These are phyloP conservation scores for Lachancea lanzarotensis DNA, from an alignment of 805 yeast genomes.

Conservation along the genomic window DNA sequence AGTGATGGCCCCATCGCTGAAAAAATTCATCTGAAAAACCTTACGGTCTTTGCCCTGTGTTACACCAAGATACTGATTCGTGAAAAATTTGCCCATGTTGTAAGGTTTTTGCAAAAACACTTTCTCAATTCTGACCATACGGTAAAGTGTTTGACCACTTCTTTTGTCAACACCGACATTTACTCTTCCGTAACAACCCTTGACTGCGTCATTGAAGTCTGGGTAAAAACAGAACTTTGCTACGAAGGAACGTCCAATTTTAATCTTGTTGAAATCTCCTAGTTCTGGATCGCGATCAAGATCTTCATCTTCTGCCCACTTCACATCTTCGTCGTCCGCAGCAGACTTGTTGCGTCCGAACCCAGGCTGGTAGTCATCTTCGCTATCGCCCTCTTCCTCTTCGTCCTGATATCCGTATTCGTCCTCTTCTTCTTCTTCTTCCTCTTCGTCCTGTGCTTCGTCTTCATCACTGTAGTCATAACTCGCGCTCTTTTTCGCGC, in stretches of 20 bases:
- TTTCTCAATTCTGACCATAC: slow-evolving; percentile 76
- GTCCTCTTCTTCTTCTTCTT: slow-evolving; percentile 35
- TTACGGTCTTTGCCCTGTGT: slow-evolving; percentile 78
- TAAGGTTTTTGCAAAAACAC: slow-evolving; percentile 50
- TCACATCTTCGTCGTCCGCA: slow-evolving; percentile 42
- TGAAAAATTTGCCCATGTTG: slow-evolving; percentile 42
- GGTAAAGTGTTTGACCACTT: slow-evolving; percentile 58
- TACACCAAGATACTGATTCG: slow-evolving; percentile 58
- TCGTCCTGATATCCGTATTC: slow-evolving; percentile 35
- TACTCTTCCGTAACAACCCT: slow-evolving; percentile 75
- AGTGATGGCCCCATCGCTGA: slow-evolving; percentile 71
- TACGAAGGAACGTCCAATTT: slow-evolving; percentile 72
- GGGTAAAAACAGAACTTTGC: slow-evolving; percentile 76
- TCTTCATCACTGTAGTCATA: slow-evolving; percentile 40
- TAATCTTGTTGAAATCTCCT: slow-evolving; percentile 62
- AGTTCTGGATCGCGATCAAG: slow-evolving; percentile 42
- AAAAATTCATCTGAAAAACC: slow-evolving; percentile 66
- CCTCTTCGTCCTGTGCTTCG: slow-evolving; percentile 40
- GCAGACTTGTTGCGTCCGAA: slow-evolving; percentile 28
- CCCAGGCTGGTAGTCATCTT: slow-evolving; percentile 36
- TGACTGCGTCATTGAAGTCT: slow-evolving; percentile 61
- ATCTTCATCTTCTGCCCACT: slow-evolving; percentile 41
- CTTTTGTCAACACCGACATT: slow-evolving; percentile 68
- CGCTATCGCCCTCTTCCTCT: slow-evolving; percentile 39
- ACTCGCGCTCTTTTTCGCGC: slow-evolving; percentile 54